Evolutionary conservation across 768 basidiomycete genomes (phyloP), one percentile per base, ranked within the genome.

Genomic region (Podaxis carcinomalis): DNA sequence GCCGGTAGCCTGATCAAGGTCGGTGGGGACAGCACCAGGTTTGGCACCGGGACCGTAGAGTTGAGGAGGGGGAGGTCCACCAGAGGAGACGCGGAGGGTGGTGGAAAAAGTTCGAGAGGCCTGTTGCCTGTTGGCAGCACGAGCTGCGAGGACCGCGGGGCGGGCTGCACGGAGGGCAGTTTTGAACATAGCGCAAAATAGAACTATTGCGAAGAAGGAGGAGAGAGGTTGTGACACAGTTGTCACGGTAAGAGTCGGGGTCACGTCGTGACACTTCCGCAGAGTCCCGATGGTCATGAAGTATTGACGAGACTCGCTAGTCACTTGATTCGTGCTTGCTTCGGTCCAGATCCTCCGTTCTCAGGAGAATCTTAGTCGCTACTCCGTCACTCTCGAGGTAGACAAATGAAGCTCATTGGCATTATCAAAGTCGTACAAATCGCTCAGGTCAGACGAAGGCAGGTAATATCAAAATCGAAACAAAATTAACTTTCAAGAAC

Each of bases 1-100:
- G 85, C 96, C 96, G 67, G 96, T 99, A 14, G 95, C 86, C 77
- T 99, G 96, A 65, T 91, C 84, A 65, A 88, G 80, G 75, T 93
- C 92, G 62, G 90, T 90, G 56, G 94, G 88, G 65, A 93, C 84
- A 67, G 86, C 81, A 55, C 91, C 89, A 32, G 84, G 59, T 71
- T 89, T 86, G 68, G 82, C 84, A 71, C 92, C 92, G 54, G 82
- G 69, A 64, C 92, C 92, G 65, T 78, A 88, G 65, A 93, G 76
- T 58, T 82, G 77, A 52, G 91, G 89, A 61, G 86, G 77, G 14
- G 83, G 79, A 36, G 86, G 74, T 19, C 73, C 71, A 39, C 77
- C 87, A 5, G 90, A 90, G 52, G 76, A 75, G 51, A 80, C 80
- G 58, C 79, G 75, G 36, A 83, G 68, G 35, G 83, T 83, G 44